phyloP scores from a whole-genome alignment of 257 asterid species.

The Solanum sejunctum region DNA sequence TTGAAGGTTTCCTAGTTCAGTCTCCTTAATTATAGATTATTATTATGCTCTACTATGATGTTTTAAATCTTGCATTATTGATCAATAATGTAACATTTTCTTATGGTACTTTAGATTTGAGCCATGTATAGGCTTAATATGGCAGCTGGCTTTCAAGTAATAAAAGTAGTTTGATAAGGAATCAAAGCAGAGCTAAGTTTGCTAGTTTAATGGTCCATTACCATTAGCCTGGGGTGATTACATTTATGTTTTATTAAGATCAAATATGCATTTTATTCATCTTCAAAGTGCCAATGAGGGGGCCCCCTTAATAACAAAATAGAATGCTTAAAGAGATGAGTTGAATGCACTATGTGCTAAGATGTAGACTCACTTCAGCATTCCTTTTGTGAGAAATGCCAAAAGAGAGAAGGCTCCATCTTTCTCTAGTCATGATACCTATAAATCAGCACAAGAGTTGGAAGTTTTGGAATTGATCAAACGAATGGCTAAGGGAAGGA shows the following conservation, averaged over 20 bases:
- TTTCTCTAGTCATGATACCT: background rate
- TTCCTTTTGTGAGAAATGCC: too few species aligned
- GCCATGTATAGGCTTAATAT: background rate
- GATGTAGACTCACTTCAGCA: background rate
- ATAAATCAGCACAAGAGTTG: background rate
- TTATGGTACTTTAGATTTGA: background rate
- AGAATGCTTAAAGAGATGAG: background rate
- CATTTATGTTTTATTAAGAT: background rate
- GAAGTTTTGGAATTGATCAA: background rate
- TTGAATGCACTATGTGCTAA: background rate
- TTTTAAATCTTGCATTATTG: background rate
- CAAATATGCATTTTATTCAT: too few species aligned
- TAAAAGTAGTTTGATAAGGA: background rate
- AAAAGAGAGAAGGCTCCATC: background rate
- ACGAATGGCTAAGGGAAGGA: background rate
- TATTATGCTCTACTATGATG: background rate
- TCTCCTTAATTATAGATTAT: background rate
- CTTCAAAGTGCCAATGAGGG: background rate
- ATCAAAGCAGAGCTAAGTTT: background rate
- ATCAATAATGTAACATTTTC: background rate
- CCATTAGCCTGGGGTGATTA: background rate
- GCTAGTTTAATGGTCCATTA: background rate
- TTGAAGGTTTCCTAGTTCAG: background rate
- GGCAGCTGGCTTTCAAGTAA: background rate
- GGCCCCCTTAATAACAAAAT: background rate